These are phyloP conservation scores for Agrocybe pediades DNA, from an alignment of 768 basidiomycete species.

Conservation along the genomic window DNA sequence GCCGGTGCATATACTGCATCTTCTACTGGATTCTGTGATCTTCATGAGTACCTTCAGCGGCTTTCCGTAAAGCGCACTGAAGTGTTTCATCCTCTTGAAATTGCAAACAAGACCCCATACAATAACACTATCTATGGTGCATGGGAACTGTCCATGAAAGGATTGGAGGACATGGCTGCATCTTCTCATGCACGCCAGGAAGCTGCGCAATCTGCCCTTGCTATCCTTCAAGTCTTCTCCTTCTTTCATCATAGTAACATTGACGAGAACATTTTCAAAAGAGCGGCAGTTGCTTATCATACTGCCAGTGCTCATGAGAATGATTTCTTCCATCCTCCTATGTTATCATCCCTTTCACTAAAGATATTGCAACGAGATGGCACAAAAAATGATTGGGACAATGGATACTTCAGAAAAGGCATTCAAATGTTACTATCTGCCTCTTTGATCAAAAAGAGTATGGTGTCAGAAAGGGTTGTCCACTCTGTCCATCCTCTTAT, in stretches of 20 bases:
- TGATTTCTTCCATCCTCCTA: neutral
- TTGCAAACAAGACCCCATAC: slow-evolving; percentile 15
- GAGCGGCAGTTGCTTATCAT: slow-evolving; percentile 4
- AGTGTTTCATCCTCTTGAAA: slow-evolving; percentile 8
- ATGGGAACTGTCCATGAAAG: slow-evolving; percentile 20
- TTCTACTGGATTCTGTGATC: slow-evolving; percentile 7
- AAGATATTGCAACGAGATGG: neutral
- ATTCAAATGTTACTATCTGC: slow-evolving; percentile 18
- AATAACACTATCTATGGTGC: slow-evolving; percentile 17
- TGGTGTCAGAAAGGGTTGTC: neutral
- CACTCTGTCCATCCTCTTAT: slow-evolving; percentile 7
- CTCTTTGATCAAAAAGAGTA: slow-evolving; percentile 17
- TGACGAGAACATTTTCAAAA: slow-evolving; percentile 12
- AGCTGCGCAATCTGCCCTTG: slow-evolving; percentile 16
- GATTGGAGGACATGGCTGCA: slow-evolving; percentile 11
- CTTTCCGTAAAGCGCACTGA: slow-evolving; percentile 5
- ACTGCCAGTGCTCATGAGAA: neutral
- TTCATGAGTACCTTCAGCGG: slow-evolving; percentile 14
- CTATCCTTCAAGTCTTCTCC: slow-evolving; percentile 15
- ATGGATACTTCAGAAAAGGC: slow-evolving; percentile 10
- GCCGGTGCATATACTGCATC: slow-evolving; percentile 18
- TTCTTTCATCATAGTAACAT: slow-evolving; percentile 21
- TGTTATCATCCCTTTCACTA: neutral
- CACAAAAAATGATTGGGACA: slow-evolving; percentile 11
- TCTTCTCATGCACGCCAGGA: neutral